Evolutionary conservation across 257 asterid species (phyloP), one percentile per base, ranked within the genome.

Genomic region (Solanum dulcamara): DNA sequence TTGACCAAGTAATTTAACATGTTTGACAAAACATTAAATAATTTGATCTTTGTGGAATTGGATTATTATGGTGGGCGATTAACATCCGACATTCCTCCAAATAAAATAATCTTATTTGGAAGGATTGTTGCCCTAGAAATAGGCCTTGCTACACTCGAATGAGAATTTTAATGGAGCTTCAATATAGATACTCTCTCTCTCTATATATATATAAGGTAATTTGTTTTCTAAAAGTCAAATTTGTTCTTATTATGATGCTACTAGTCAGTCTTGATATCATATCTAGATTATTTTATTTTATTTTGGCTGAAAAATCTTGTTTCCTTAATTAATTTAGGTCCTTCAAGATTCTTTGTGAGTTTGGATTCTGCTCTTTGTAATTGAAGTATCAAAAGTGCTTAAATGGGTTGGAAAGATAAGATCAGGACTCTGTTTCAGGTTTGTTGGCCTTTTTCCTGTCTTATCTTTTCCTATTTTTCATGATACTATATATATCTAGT

Each of bases 371-470:
- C 74, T 71, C 60, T 35, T 30, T 71, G 24, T 15, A 42, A 28
- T 71, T 72, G 44, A 83, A 46, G 81, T 42, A 64, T 79, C 70
- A 60, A n/a, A 50, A n/a, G 84, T 66, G 48, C 10, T 60, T 81
- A 84, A 86, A 91, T 93, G 97, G 91, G 91, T 81, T 87, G 93
- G 96, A 91, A 86, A 87, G 86, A 87, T 64, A 68, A 86, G 87
- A 71, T 91, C 81, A 64, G 90, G 80, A 88, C 88, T 84, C 84
- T 93, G 81, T 91, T 93, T 87, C 97, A 90, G 98, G 98, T 94
- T 88, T 66, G 93, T 85, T 13, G 30, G 44, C 32, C 51, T 18
- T 55, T 50, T 37, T 18, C 14, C 32, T 20, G 26, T 1, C 11
- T 2, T 38, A 38, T 10, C 30, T 51, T 83, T n/a, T 1, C 22